These are phyloP conservation scores for Pyrenopolyporus hunteri DNA, from an alignment of 495 filamentous ascomycete genomes.

Conservation along the genomic window DNA sequence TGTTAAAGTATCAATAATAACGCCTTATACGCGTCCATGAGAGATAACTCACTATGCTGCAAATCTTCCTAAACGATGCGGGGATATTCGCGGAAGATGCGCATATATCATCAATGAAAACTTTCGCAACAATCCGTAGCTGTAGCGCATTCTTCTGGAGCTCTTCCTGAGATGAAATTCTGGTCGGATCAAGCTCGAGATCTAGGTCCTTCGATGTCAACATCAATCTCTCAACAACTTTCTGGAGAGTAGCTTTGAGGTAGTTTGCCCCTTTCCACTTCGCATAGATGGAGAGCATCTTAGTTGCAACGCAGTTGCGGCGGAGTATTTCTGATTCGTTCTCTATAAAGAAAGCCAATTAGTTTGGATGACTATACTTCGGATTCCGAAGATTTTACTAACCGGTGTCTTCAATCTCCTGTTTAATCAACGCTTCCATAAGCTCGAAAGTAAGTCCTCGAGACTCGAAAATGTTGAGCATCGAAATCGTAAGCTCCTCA, in stretches of 20 bases:
- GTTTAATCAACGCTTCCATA: slow-evolving; percentile 67
- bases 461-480: slow-evolving; percentile 71
- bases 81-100: slow-evolving; percentile 64
- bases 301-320: slow-evolving; percentile 69
- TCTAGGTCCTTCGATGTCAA: slow-evolving; percentile 65
- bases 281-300: slow-evolving; percentile 70
- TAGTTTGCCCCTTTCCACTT: slow-evolving; percentile 70
- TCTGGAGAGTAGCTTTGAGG: slow-evolving; percentile 66
- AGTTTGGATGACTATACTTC: neutral
- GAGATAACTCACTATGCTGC: slow-evolving; percentile 57
- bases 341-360: slow-evolving; percentile 45
- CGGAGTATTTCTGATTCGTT: slow-evolving; percentile 68
- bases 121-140: slow-evolving; percentile 64
- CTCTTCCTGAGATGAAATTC: slow-evolving; percentile 62
- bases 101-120: slow-evolving; percentile 71
- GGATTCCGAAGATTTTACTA: neutral
- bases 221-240: slow-evolving; percentile 65
- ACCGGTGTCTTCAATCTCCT: slow-evolving; percentile 68
- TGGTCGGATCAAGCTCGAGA: slow-evolving; percentile 67
- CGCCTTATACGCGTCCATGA: neutral
- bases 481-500: slow-evolving; percentile 67
- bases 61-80: slow-evolving; percentile 66
- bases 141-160: slow-evolving; percentile 65
- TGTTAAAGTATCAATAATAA: slow-evolving; percentile 26
- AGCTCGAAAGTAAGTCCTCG: slow-evolving; percentile 64